Conservation (phyloP, 352 stramenopile species). For the Bremia lactucae region DNA sequence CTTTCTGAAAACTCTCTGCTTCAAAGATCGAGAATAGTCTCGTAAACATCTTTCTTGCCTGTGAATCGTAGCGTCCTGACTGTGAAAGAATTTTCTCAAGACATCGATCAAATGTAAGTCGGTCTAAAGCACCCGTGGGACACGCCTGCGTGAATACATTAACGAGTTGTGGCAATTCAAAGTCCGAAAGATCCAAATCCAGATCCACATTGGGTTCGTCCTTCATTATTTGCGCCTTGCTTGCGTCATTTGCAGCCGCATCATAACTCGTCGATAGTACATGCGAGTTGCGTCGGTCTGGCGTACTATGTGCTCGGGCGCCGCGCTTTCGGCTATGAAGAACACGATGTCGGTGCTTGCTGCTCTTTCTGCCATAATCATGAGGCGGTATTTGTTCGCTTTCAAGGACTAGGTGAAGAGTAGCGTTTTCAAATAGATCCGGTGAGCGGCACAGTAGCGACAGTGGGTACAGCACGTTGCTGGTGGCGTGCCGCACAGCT, state of each 20-base stretch:
- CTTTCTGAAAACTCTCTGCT: constrained; percentile 20
- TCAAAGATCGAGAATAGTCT: constrained; percentile 79
- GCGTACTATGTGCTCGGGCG: constrained; percentile 4
- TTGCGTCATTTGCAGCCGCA: constrained; percentile 13
- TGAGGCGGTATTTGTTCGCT: neutral
- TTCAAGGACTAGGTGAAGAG: constrained; percentile 35
- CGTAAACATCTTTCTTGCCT: constrained; percentile 62
- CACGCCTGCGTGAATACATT: constrained; percentile 75
- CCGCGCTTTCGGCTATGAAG: constrained; percentile 11
- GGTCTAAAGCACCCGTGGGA: constrained; percentile 59
- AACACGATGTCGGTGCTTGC: constrained; percentile 4
- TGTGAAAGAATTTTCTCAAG: constrained; percentile 79
- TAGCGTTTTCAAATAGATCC: constrained; percentile 35
- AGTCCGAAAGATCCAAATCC: constrained; percentile 71
- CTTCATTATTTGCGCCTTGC: constrained; percentile 5
- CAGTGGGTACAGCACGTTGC: constrained; percentile 49
- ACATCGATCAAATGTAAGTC: constrained; percentile 51
- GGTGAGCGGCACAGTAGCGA: constrained; percentile 52
- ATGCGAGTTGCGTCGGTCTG: constrained; percentile 9
- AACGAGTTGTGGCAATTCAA: constrained; percentile 74
- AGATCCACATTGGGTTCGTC: constrained; percentile 16
- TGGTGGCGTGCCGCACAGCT: constrained; percentile 17
- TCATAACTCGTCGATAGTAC: constrained; percentile 15
- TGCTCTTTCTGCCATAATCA: constrained; percentile 1
- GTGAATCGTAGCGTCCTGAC: constrained; percentile 61